phyloP scores from a whole-genome alignment of 1,284 basidiomycete genomes.

The Cutaneotrichosporon daszewskae region DNA sequence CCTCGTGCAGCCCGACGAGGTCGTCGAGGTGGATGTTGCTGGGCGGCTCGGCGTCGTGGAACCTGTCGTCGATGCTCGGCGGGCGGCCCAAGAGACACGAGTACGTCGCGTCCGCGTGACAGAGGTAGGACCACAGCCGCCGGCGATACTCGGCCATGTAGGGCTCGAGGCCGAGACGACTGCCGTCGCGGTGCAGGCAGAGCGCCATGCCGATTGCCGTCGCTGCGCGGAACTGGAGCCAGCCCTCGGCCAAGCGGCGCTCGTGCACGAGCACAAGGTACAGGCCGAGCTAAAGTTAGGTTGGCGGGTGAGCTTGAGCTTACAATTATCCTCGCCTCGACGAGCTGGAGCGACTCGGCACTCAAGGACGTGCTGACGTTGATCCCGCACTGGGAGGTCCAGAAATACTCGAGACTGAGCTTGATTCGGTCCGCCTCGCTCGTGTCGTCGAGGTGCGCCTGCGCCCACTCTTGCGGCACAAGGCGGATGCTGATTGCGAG shows the following conservation, averaged over 20 bases:
- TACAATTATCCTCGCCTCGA: conserved; percentile 70
- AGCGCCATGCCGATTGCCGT: conserved; percentile 85
- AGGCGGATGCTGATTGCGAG: conserved; percentile 80
- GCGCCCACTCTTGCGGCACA: conserved; percentile 72
- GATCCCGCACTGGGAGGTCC: conserved; percentile 52
- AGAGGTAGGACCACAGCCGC: conserved; percentile 87
- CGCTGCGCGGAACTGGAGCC: conserved; percentile 86
- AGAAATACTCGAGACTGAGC: conserved; percentile 81
- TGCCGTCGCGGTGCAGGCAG: conserved; percentile 82
- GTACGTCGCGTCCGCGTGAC: conserved; percentile 79
- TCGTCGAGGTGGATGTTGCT: conserved; percentile 70
- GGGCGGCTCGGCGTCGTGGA: conserved; percentile 51
- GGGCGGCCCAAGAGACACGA: conserved; percentile 86
- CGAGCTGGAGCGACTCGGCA: conserved; percentile 79
- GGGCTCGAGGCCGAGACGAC: conserved; percentile 58
- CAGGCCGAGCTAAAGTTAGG: conserved; percentile 70
- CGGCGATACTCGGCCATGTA: conserved; percentile 78
- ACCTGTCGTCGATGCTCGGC: conserved; percentile 51
- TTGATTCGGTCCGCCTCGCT: conserved; percentile 60
- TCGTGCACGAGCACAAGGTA: conserved; percentile 67
- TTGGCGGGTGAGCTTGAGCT: neutral
- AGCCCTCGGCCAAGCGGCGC: conserved; percentile 60
- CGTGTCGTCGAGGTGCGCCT: conserved; percentile 66
- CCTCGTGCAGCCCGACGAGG: conserved; percentile 33
- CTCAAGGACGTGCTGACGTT: conserved; percentile 65